Conservation (phyloP, 1,139 yeast genomes). For the Lodderomyces oxycetoniae region DNA sequence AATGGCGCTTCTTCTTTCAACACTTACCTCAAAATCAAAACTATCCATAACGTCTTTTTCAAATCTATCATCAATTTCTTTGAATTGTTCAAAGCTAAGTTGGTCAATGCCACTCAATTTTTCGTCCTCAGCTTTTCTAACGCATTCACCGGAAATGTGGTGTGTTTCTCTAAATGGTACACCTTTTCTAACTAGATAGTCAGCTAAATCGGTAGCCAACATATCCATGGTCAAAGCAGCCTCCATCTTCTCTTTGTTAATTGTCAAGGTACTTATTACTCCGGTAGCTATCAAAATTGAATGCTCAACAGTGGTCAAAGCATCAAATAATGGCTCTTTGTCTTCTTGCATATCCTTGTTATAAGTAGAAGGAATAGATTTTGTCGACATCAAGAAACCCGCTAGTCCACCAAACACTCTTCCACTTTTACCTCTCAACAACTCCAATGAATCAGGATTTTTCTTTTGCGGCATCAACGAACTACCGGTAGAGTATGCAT, state of each 20-base stretch:
- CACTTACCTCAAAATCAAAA: conserved; percentile 88
- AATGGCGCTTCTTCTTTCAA: conserved; percentile 91
- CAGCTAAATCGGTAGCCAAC: conserved; percentile 98
- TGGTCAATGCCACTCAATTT: conserved; percentile 77
- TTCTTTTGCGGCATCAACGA: conserved; percentile 99
- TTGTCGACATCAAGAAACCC: conserved; percentile 93
- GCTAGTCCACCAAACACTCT: conserved; percentile 93
- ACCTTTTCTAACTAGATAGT: conserved; percentile 93
- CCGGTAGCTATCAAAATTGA: conserved; percentile 94
- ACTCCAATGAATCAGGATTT: conserved; percentile 93
- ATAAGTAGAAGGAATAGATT: conserved; percentile 94
- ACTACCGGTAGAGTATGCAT: conserved; percentile 97
- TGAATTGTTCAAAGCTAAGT: conserved; percentile 69
- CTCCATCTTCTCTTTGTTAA: conserved; percentile 72
- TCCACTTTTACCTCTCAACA: conserved; percentile 94
- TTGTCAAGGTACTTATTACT: conserved; percentile 77
- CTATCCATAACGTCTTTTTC: conserved; percentile 74
- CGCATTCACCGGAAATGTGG: conserved; percentile 97
- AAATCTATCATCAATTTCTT: conserved; percentile 75
- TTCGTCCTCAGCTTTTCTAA: conserved; percentile 77
- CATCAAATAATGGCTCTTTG: conserved; percentile 94
- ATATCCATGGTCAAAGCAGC: conserved; percentile 95
- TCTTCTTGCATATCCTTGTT: conserved; percentile 99
- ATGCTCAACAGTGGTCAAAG: conserved; percentile 85
- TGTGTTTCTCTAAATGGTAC: conserved; percentile 99